Evolutionary conservation across 169 alveolate species (phyloP).

Genomic region (Eimeria necatrix): DNA sequence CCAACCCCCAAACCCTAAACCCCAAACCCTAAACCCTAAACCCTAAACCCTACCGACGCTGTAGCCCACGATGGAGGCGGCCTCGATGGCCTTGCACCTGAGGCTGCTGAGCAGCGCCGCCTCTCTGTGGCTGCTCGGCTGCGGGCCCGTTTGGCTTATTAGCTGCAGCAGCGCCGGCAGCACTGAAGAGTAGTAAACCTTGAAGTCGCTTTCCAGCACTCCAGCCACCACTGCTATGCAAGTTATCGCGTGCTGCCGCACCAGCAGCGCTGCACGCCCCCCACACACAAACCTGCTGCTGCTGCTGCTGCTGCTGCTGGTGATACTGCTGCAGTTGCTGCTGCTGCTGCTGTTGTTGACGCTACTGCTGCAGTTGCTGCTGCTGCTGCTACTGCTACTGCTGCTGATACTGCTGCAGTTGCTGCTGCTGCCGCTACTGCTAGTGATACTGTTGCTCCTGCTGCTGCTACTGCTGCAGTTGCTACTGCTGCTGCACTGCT

Average conservation of each 20-base stretch:
- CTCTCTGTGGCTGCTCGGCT: not conserved
- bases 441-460: too few species aligned
- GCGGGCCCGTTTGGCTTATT: not conserved
- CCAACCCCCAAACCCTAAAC: too few species aligned
- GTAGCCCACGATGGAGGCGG: constrained; percentile 94
- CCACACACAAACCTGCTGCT: not conserved
- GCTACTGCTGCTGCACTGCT: not conserved
- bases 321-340: not conserved
- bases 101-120: constrained; percentile 88
- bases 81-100: constrained; percentile 94
- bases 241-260: constrained; percentile 92
- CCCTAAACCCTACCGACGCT: constrained; percentile 87
- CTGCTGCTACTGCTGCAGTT: too few species aligned
- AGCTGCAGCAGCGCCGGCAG: constrained; percentile 84
- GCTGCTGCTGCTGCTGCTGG: constrained; percentile 8
- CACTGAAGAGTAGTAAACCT: constrained; percentile 90
- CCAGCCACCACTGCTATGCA: constrained; percentile 95
- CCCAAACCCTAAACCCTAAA: too few species aligned
- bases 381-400: too few species aligned
- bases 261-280: constrained; percentile 36
- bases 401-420: too few species aligned
- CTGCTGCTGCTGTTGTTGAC: not conserved
- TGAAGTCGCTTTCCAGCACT: constrained; percentile 93
- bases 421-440: too few species aligned
- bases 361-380: not conserved